Evolutionary conservation across 768 basidiomycete genomes (phyloP).

Genomic region (Pisolithus marmoratus): DNA sequence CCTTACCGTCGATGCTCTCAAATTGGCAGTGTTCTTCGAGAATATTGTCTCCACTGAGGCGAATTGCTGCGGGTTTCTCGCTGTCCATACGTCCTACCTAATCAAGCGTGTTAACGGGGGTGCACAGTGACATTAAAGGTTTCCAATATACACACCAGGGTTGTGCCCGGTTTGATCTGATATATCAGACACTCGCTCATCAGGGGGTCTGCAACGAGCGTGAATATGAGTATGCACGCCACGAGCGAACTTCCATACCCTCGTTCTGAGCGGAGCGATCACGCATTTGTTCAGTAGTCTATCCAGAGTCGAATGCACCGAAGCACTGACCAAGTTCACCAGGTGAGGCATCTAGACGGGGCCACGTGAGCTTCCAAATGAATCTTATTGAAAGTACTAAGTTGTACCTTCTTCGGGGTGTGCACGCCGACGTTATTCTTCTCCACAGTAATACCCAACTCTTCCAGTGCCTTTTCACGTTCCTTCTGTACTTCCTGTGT

Average conservation of each 20-base stretch:
- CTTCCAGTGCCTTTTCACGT: slow-evolving; percentile 95
- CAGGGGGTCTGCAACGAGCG: slow-evolving; percentile 62
- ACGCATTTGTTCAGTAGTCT: slow-evolving; percentile 9
- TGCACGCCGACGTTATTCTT: slow-evolving; percentile 96
- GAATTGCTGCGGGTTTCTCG: slow-evolving; percentile 77
- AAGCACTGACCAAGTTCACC: slow-evolving; percentile 75
- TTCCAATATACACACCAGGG: slow-evolving; percentile 46
- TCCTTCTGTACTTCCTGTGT: slow-evolving; percentile 96
- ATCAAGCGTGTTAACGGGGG: slow-evolving; percentile 9
- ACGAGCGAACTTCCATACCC: slow-evolving; percentile 37
- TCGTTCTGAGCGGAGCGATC: slow-evolving; percentile 48
- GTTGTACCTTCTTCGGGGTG: slow-evolving; percentile 84
- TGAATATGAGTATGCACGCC: slow-evolving; percentile 7
- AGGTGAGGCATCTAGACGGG: slow-evolving; percentile 78
- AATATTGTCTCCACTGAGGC: slow-evolving; percentile 89
- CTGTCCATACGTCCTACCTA: slow-evolving; percentile 88
- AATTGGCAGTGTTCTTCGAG: slow-evolving; percentile 90
- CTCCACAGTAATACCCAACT: slow-evolving; percentile 95
- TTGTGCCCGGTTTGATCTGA: slow-evolving; percentile 82
- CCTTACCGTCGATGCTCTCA: slow-evolving; percentile 80
- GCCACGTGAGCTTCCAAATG: slow-evolving; percentile 7
- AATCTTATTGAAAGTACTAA: slow-evolving; percentile 4
- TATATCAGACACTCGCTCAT: slow-evolving; percentile 96
- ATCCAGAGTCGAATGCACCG: not conserved
- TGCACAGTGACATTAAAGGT: not conserved